Evolutionary conservation across 1,139 yeast species (phyloP), one percentile per base, ranked within the genome.

Genomic region (Geotrichum histeridarum): DNA sequence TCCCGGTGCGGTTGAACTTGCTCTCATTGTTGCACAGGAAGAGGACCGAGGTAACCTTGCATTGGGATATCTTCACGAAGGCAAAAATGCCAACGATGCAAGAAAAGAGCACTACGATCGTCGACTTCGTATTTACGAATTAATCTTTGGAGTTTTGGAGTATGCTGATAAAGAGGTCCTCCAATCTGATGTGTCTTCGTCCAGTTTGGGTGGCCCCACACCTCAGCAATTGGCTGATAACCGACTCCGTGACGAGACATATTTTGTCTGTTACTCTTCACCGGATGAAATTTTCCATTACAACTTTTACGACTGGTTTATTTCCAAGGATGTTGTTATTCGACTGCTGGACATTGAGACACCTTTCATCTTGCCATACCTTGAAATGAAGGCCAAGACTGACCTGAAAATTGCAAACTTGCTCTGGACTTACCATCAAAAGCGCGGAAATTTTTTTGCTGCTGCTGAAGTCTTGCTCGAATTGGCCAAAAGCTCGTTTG

Each of bases 271-370:
- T 59, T 82, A 89, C 64, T 79, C 80, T 12, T 84, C 86, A 50
- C 76, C 79, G 49, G 98, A 93, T 65, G 88, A 84, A 64, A 69
- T 82, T 14, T 94, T 94, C 77, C 99, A 94, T 61, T 89, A 84
- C 69, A 86, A 87, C 61, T 81, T 93, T 61, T 94, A 94, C 68
- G 95, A 88, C 66, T 94, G 99, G 98, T 84, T 89, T 63, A 83
- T 90, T 42, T 73, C 78, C 46, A 87, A 87, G 66, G 91, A 89
- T 1, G 78, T 83, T 37, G 84, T 87, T 59, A 94, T 86, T 55
- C 79, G 90, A 57, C 74, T 94, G 46, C 74, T 93, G 60, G 88
- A 85, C 51, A 78, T 91, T 57, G 85, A 86, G 54, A 88, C 98
- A 0, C 89, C 93, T 9, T 91, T 76, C 64, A 82, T 93, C 45